Evolutionary conservation across 257 asterid genomes (phyloP).

Genomic region (Solanum tacnaense): DNA sequence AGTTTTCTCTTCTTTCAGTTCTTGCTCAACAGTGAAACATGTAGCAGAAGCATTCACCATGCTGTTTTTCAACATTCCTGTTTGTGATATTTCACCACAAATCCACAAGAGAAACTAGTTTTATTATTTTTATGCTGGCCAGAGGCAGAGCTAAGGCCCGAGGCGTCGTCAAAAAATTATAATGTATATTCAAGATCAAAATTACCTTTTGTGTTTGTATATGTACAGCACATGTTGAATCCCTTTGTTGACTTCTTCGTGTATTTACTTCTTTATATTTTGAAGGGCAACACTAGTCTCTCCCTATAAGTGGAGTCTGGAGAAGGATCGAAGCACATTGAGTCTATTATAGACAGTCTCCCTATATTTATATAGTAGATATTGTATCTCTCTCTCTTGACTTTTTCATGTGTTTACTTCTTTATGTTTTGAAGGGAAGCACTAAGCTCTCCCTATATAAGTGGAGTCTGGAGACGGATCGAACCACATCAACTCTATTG

Average conservation of each 20-base stretch:
- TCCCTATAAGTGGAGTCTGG: not conserved
- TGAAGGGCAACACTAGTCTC: not conserved
- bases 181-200: not conserved
- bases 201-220: not conserved
- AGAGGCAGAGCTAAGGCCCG: not conserved
- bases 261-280: not conserved
- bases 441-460: not conserved
- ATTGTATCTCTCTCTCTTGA: not conserved
- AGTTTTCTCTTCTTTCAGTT: constrained; percentile 1
- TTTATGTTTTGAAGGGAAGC: not conserved
- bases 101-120: not conserved
- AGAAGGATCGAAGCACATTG: not conserved
- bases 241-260: not conserved
- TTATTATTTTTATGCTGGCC: not conserved
- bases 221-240: not conserved
- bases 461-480: not conserved
- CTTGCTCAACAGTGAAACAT: not conserved
- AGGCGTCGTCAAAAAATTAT: not conserved
- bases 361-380: not conserved
- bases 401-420: not conserved
- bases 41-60: constrained; percentile 4
- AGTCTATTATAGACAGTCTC: not conserved
- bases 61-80: not conserved
- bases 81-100: not conserved
- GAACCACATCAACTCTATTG: not conserved